phyloP scores from a whole-genome alignment of 257 asterid species.

The Nicotiana benthamiana region DNA sequence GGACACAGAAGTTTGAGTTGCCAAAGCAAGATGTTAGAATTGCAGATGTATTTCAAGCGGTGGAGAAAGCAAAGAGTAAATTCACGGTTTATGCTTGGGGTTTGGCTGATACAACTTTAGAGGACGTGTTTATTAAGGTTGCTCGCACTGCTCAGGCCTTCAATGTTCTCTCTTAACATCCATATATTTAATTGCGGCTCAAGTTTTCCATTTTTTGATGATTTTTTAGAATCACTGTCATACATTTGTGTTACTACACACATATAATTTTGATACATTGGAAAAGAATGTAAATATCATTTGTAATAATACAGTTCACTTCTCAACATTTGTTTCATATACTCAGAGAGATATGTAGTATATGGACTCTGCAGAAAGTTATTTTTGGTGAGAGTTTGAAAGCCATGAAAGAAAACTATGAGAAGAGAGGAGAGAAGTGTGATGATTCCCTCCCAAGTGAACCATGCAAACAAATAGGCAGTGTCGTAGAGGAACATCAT shows the following conservation, averaged over 20 bases:
- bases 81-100: constrained; percentile 96
- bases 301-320: not conserved
- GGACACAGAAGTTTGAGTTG: constrained; percentile 89
- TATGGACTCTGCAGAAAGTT: too few species aligned
- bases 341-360: too few species aligned
- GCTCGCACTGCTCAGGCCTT: constrained; percentile 69
- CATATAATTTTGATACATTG: not conserved
- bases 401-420: constrained; percentile 41
- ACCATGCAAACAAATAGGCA: constrained; percentile 89
- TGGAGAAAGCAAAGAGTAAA: constrained; percentile 71
- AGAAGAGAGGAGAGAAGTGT: constrained; percentile 60
- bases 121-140: constrained; percentile 92
- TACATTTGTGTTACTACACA: too few species aligned
- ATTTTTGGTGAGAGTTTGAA: too few species aligned
- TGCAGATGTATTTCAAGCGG: constrained; percentile 75
- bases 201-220: not conserved
- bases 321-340: not conserved
- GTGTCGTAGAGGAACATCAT: constrained; percentile 96
- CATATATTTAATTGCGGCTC: not conserved
- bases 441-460: constrained; percentile 78
- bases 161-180: constrained; percentile 44
- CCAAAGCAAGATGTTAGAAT: constrained; percentile 74
- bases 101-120: constrained; percentile 80
- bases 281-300: not conserved
- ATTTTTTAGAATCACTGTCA: not conserved